Evolutionary conservation across 495 filamentous ascomycete genomes (phyloP).

Genomic region (Daldinia loculata): DNA sequence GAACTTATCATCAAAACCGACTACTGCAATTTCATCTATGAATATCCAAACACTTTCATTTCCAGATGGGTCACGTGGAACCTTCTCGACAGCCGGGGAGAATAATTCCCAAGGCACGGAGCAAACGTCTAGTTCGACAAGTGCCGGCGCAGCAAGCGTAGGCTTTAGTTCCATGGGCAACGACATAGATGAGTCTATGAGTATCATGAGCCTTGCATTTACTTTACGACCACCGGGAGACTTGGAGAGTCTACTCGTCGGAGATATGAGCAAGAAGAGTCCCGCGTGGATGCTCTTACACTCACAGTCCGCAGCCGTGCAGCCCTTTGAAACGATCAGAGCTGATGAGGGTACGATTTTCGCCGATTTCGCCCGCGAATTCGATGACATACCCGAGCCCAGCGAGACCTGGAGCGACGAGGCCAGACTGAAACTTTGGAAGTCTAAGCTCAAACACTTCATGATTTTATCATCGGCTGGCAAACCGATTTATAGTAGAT

Average conservation of each 20-base stretch:
- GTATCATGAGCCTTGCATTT: conserved; percentile 82
- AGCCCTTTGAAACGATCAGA: conserved; percentile 63
- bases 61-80: conserved; percentile 70
- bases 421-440: conserved; percentile 75
- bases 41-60: conserved; percentile 79
- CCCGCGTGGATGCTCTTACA: conserved; percentile 68
- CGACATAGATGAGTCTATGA: conserved; percentile 80
- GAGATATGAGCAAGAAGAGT: conserved; percentile 65
- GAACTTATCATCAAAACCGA: conserved; percentile 74
- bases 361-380: conserved; percentile 76
- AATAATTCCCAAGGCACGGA: conserved; percentile 44
- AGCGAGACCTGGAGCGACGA: conserved; percentile 68
- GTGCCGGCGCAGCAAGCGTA: conserved; percentile 43
- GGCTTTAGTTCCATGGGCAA: conserved; percentile 36
- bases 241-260: conserved; percentile 82
- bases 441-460: conserved; percentile 92
- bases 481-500: conserved; percentile 96
- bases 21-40: conserved; percentile 80
- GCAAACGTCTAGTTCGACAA: conserved; percentile 44
- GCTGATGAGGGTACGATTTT: conserved; percentile 62
- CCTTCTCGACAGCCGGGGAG: conserved; percentile 59
- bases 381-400: conserved; percentile 75
- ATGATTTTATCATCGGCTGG: conserved; percentile 94
- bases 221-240: conserved; percentile 77
- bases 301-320: conserved; percentile 64